phyloP scores from a whole-genome alignment of 306 rosid genomes.

The Trifolium subterraneum region DNA sequence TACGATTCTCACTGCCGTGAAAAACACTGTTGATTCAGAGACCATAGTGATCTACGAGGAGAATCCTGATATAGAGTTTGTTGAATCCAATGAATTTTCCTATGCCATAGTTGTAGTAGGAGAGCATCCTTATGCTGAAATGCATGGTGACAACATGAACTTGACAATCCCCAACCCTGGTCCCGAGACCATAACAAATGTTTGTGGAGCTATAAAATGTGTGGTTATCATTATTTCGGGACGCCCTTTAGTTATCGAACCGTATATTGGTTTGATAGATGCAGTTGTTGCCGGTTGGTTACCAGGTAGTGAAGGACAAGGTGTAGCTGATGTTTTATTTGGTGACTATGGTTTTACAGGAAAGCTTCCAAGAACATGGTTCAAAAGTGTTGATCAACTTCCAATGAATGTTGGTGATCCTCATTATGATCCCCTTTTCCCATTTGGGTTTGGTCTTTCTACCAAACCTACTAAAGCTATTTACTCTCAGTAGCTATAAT shows the following conservation, averaged over 20 bases:
- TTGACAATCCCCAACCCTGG: constrained; percentile 50
- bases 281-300: constrained; percentile 60
- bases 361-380: constrained; percentile 61
- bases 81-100: constrained; percentile 50
- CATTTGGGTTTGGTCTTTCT: constrained; percentile 59
- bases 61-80: constrained; percentile 50
- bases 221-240: constrained; percentile 58
- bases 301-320: constrained; percentile 62
- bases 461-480: constrained; percentile 43
- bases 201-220: constrained; percentile 51
- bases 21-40: constrained; percentile 45
- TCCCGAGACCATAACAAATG: constrained; percentile 48
- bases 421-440: constrained; percentile 59
- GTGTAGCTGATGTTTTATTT: constrained; percentile 56
- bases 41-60: constrained; percentile 52
- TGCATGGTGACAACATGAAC: constrained; percentile 50
- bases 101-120: constrained; percentile 58
- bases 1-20: constrained; percentile 54
- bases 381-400: constrained; percentile 55
- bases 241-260: constrained; percentile 56
- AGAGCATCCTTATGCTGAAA: constrained; percentile 61
- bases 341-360: constrained; percentile 61
- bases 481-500: constrained; percentile 31
- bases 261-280: constrained; percentile 46
- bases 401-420: constrained; percentile 62